These are phyloP conservation scores for Pichia terricola DNA, from an alignment of 1,139 yeast species.

Conservation along the genomic window DNA sequence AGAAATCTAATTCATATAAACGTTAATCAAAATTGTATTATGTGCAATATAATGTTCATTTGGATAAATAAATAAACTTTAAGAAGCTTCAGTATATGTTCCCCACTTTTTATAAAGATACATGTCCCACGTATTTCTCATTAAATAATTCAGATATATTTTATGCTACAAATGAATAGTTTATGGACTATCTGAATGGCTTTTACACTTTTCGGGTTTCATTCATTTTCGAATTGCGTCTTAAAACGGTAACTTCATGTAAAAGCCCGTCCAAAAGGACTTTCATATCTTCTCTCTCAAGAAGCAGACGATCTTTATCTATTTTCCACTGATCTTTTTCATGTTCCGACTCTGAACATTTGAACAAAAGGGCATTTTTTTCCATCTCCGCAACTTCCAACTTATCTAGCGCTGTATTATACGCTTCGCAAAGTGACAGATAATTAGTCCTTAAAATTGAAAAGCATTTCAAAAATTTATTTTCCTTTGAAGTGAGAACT, in stretches of 20 bases:
- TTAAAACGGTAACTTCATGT: slow-evolving; percentile 14
- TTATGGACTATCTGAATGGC: too few species aligned
- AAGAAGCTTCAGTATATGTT: too few species aligned
- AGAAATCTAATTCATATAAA: too few species aligned
- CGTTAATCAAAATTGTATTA: too few species aligned
- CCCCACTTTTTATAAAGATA: too few species aligned
- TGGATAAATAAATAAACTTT: too few species aligned
- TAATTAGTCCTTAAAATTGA: slow-evolving; percentile 19
- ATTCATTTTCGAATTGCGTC: too few species aligned
- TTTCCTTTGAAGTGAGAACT: slow-evolving; percentile 1
- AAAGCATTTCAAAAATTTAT: slow-evolving; percentile 16
- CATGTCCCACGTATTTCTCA: too few species aligned
- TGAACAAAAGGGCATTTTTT: not conserved
- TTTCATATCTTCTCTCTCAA: slow-evolving; percentile 20
- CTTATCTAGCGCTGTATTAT: slow-evolving; percentile 15
- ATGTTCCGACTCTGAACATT: not conserved
- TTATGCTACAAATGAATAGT: too few species aligned
- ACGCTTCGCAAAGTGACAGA: slow-evolving; percentile 16
- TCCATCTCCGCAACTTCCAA: slow-evolving; percentile 13
- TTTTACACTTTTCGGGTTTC: too few species aligned
- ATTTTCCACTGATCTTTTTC: slow-evolving; percentile 8
- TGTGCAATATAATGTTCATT: too few species aligned
- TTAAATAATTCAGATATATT: too few species aligned
- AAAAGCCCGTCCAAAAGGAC: slow-evolving; percentile 16
- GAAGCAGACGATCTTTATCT: slow-evolving; percentile 14